Percentiles rank a stretch among this genome's conserved stretches.
Conservation (phyloP, 148 eudicot species). For the Fagopyrum tataricum region DNA sequence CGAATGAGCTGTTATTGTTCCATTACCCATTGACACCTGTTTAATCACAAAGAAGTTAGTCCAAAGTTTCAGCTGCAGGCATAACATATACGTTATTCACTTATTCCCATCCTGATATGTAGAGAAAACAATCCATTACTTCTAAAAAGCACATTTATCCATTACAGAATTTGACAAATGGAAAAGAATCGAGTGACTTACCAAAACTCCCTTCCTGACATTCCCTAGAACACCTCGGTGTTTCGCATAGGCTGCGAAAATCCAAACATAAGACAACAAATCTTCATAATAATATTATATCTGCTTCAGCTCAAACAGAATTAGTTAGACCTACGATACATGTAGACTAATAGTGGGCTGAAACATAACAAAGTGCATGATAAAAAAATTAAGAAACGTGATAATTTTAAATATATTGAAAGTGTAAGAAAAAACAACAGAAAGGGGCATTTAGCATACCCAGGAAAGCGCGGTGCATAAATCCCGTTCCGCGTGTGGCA, state of each 20-base stretch:
- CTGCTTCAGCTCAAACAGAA: background rate
- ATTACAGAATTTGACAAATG: background rate
- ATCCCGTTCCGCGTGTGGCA: conserved; percentile 95
- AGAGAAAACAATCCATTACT: background rate
- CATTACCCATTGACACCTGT: conserved; percentile 92
- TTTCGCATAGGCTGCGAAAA: conserved; percentile 74
- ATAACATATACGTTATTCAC: background rate
- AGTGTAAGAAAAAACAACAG: conserved; percentile 6
- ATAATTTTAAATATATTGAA: background rate
- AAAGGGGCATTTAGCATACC: conserved; percentile 37
- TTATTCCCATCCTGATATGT: background rate
- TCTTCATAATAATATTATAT: background rate
- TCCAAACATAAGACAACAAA: background rate
- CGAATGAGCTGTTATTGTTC: conserved; percentile 75
- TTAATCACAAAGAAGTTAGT: conserved; percentile 9
- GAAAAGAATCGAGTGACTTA: conserved; percentile 20
- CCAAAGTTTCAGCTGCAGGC: background rate
- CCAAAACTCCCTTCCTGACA: conserved; percentile 98
- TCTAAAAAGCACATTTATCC: background rate
- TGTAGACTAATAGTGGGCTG: background rate
- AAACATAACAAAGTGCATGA: background rate
- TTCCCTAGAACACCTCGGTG: conserved; percentile 90
- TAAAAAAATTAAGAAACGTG: background rate
- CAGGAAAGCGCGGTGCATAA: conserved; percentile 97
- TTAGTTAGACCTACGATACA: background rate